phyloP scores from a whole-genome alignment of 768 basidiomycete genomes.

The Russula sp. region DNA sequence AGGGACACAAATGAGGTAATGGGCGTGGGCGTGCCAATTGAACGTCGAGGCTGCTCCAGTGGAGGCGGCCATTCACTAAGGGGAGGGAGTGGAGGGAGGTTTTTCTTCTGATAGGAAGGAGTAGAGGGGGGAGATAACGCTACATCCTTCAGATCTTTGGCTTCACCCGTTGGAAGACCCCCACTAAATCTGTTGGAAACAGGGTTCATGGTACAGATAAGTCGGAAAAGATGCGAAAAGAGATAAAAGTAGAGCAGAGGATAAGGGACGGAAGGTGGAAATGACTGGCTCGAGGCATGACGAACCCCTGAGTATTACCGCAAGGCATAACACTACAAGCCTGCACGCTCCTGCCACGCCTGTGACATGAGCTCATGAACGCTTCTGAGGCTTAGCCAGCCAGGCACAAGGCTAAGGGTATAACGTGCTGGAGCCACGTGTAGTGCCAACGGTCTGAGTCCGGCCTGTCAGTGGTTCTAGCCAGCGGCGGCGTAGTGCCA shows the following conservation, averaged over 20 bases:
- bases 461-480: too few species aligned
- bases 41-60: constrained; percentile 31
- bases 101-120: constrained; percentile 47
- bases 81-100: constrained; percentile 56
- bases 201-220: constrained; percentile 62
- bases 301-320: neutral
- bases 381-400: too few species aligned
- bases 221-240: constrained; percentile 17
- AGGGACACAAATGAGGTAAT: constrained; percentile 65
- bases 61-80: constrained; percentile 62
- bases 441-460: too few species aligned
- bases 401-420: too few species aligned
- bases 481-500: too few species aligned
- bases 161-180: constrained; percentile 60
- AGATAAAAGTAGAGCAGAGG: constrained; percentile 21
- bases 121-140: constrained; percentile 30
- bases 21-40: constrained; percentile 34
- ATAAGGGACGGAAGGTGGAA: constrained; percentile 26
- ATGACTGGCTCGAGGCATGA: constrained; percentile 24
- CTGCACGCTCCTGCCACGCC: neutral
- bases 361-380: too few species aligned
- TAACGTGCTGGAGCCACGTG: too few species aligned
- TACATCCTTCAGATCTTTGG: constrained; percentile 43
- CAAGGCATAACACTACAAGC: neutral
- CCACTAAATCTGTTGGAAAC: constrained; percentile 73